These are phyloP conservation scores for Pestalotiopsis sp. DNA, from an alignment of 2,329 filamentous ascomycete species.

Conservation along the genomic window DNA sequence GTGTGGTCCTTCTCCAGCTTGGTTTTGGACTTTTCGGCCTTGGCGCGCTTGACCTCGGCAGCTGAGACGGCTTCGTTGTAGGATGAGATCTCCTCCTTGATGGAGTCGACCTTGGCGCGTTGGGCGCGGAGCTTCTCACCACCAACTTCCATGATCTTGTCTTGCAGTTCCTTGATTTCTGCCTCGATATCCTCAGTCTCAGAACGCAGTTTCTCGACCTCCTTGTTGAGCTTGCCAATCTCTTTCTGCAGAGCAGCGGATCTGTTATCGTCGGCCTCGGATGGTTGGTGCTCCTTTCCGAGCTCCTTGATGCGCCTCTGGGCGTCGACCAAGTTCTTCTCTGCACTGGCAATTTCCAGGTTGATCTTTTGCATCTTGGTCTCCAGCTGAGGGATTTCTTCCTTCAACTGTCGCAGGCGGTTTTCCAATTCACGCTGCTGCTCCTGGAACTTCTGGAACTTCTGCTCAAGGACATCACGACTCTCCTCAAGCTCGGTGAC, in stretches of 20 bases:
- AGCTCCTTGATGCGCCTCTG: slow-evolving; percentile 86
- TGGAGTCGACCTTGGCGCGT: slow-evolving; percentile 84
- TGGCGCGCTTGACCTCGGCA: slow-evolving; percentile 85
- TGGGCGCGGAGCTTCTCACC: slow-evolving; percentile 90
- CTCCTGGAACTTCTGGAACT: slow-evolving; percentile 83
- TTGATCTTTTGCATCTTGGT: slow-evolving; percentile 89
- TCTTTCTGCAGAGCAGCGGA: slow-evolving; percentile 75
- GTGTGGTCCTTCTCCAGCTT: slow-evolving; percentile 85
- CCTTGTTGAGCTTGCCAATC: slow-evolving; percentile 73
- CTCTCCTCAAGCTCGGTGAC: slow-evolving; percentile 86
- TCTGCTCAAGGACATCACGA: slow-evolving; percentile 80
- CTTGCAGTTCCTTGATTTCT: slow-evolving; percentile 89
- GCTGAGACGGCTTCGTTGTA: slow-evolving; percentile 81
- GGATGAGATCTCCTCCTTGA: slow-evolving; percentile 83
- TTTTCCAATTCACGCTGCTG: slow-evolving; percentile 80
- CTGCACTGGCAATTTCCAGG: slow-evolving; percentile 85
- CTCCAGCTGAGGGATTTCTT: slow-evolving; percentile 81
- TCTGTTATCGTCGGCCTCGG: slow-evolving; percentile 77
- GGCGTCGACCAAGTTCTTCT: slow-evolving; percentile 81
- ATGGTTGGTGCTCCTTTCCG: slow-evolving; percentile 77
- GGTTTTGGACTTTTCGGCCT: slow-evolving; percentile 87
- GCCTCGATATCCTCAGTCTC: slow-evolving; percentile 90
- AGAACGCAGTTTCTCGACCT: slow-evolving; percentile 76
- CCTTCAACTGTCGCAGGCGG: slow-evolving; percentile 70
- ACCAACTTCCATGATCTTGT: slow-evolving; percentile 98